Percentiles rank a stretch among this genome's conserved stretches.
Conservation (phyloP, 371 early-diverging fungal species). For the Circinella umbellata region DNA sequence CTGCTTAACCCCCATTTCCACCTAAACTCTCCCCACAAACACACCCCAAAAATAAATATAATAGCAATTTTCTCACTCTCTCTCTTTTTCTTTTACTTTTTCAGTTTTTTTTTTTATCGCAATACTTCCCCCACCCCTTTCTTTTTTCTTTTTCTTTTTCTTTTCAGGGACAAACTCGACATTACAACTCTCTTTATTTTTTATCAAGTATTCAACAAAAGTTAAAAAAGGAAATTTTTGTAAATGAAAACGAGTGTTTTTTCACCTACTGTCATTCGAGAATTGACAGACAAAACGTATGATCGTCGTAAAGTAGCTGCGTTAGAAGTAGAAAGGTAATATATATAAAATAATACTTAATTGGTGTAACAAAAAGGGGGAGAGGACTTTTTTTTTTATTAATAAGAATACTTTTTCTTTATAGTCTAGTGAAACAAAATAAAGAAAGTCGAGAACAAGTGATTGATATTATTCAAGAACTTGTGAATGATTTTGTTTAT, state of each 20-base stretch:
- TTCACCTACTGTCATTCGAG: conserved; percentile 8
- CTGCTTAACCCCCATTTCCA: too few species aligned
- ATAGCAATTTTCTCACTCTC: too few species aligned
- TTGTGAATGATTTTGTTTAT: conserved; percentile 84
- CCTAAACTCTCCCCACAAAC: too few species aligned
- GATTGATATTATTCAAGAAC: conserved; percentile 65
- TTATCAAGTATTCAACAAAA: neutral
- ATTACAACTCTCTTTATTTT: neutral
- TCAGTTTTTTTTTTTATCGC: neutral
- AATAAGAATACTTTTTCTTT: conserved; percentile 22
- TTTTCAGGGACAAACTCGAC: neutral
- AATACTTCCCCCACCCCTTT: neutral
- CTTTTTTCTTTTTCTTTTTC: neutral
- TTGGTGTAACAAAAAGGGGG: neutral
- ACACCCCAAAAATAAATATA: too few species aligned
- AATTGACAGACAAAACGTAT: conserved; percentile 78
- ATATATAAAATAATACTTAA: too few species aligned
- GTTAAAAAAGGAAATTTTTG: neutral
- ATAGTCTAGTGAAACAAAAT: conserved; percentile 68
- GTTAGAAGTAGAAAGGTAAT: conserved; percentile 80
- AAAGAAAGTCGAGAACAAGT: conserved; percentile 54
- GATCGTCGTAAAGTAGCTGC: conserved; percentile 90
- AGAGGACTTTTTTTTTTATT: neutral
- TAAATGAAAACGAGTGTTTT: conserved; percentile 8
- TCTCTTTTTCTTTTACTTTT: too few species aligned